Evolutionary conservation across 768 basidiomycete species (phyloP), one percentile per base, ranked within the genome.

Genomic region (Collybia nuda): DNA sequence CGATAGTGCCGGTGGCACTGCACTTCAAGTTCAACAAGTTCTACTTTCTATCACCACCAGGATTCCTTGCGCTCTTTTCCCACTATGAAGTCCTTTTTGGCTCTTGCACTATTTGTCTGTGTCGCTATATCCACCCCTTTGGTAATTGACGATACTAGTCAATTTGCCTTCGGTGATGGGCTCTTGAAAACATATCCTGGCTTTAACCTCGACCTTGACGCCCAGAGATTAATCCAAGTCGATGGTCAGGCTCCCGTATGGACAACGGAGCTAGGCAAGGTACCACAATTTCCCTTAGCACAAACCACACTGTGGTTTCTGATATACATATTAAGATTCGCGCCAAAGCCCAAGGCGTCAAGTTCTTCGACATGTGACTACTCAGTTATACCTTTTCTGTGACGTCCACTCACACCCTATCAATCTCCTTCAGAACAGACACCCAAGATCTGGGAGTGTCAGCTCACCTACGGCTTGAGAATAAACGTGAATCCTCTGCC

Each of bases 211-310:
- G 86, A 94, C 71, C 74, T 95, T 47, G 75, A 78, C 51, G 87
- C 80, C 40, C 74, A 74, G 46, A 80, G 93, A 44, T 79, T 94
- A 47, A 84, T 96, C 45, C 82, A 92, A 64, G 73, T 91, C 62
- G 80, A 86, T 47, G 87, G 79, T 29, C 72, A 83, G 61, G 72
- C 72, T 9, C 86, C 90, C 3, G 78, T 86, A 45, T 88, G 83
- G 86, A 87, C 93, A 72, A 82, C 92, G 12, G 94, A 97, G 68
- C 69, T 88, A n/a, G 86, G 94, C 58, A 97, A 96, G 85, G 89
- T 88, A 24, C 54, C 19, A n/a, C 42, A 6, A 52, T 32, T 11
- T 11, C 48, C 7, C 26, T 38, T 28, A 22, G 35, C 44, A 45
- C 29, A 35, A 40, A 42, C 43, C 18, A 47, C 15, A n/a, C n/a